Percentiles rank a stretch among this genome's conserved stretches.
These are phyloP conservation scores for Aureobasidium sp. DNA, from an alignment of 2,329 filamentous ascomycete genomes.

Conservation along the genomic window DNA sequence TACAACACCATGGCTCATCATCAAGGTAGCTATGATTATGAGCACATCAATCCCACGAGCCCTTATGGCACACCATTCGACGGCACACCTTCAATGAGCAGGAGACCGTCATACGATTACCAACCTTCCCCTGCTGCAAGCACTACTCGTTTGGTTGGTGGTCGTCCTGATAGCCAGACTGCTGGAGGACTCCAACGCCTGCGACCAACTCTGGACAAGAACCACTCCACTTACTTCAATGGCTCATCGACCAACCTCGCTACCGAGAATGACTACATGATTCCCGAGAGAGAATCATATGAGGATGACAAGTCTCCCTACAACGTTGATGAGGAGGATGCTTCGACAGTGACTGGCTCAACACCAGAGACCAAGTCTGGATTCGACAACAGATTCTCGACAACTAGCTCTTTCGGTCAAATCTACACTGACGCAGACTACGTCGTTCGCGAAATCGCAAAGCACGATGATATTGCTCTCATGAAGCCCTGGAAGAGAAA, in stretches of 20 bases:
- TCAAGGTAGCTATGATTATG: slow-evolving; percentile 13
- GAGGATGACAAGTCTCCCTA: slow-evolving; percentile 14
- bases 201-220: slow-evolving; percentile 16
- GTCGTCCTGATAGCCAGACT: slow-evolving; percentile 6
- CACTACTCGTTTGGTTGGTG: slow-evolving; percentile 13
- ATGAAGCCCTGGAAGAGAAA: slow-evolving; percentile 16
- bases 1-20: slow-evolving; percentile 13
- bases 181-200: slow-evolving; percentile 12
- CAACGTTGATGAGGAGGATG: slow-evolving; percentile 4
- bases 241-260: slow-evolving; percentile 14
- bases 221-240: slow-evolving; percentile 16
- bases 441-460: slow-evolving; percentile 13
- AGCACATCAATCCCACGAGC: slow-evolving; percentile 12
- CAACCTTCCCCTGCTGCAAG: slow-evolving; percentile 16
- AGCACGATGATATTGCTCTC: slow-evolving; percentile 15
- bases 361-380: slow-evolving; percentile 12
- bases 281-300: slow-evolving; percentile 8
- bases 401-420: slow-evolving; percentile 13
- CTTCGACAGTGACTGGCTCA: slow-evolving; percentile 13
- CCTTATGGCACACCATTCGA: slow-evolving; percentile 15
- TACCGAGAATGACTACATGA: slow-evolving; percentile 16
- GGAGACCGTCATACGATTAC: slow-evolving; percentile 13
- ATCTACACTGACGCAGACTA: slow-evolving; percentile 14
- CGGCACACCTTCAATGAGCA: slow-evolving; percentile 15
- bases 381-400: slow-evolving; percentile 16